phyloP scores from a whole-genome alignment of 495 filamentous ascomycete genomes.

The Xanthoparmelia taractica region DNA sequence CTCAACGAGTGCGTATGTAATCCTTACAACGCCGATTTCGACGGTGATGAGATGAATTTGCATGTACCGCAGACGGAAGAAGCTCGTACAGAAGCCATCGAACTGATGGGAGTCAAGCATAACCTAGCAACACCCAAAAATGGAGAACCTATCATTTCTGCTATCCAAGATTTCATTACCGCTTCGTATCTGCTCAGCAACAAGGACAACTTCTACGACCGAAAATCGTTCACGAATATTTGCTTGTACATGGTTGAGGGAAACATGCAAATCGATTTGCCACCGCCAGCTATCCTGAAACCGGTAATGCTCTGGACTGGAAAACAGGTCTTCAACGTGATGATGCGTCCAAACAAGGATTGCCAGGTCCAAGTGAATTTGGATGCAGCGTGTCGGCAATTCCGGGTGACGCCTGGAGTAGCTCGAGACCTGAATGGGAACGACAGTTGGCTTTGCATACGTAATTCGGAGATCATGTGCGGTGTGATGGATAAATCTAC shows the following conservation, averaged over 20 bases:
- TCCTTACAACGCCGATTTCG: conserved; percentile 98
- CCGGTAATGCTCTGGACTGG: conserved; percentile 91
- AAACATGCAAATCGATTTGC: conserved; percentile 70
- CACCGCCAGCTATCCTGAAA: conserved; percentile 75
- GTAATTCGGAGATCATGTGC: conserved; percentile 97
- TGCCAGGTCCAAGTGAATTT: conserved; percentile 81
- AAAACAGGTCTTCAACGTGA: conserved; percentile 91
- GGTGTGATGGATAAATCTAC: conserved; percentile 97
- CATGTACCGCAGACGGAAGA: conserved; percentile 98
- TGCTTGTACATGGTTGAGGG: conserved; percentile 91
- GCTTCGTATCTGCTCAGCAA: conserved; percentile 84
- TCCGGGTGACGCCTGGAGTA: conserved; percentile 46
- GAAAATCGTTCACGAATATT: conserved; percentile 75
- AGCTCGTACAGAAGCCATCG: conserved; percentile 87
- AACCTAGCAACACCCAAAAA: conserved; percentile 94
- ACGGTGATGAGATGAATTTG: conserved; percentile 98
- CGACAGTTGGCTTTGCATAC: conserved; percentile 82
- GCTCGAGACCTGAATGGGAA: conserved; percentile 71
- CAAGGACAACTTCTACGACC: conserved; percentile 89
- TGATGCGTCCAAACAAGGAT: conserved; percentile 83
- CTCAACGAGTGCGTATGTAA: conserved; percentile 97
- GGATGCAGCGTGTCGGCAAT: conserved; percentile 85
- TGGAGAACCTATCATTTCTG: conserved; percentile 95
- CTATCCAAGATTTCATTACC: conserved; percentile 98
- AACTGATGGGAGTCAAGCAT: conserved; percentile 96